These are phyloP conservation scores for Annulohypoxylon nitens DNA, from an alignment of 495 filamentous ascomycete species.

Conservation along the genomic window DNA sequence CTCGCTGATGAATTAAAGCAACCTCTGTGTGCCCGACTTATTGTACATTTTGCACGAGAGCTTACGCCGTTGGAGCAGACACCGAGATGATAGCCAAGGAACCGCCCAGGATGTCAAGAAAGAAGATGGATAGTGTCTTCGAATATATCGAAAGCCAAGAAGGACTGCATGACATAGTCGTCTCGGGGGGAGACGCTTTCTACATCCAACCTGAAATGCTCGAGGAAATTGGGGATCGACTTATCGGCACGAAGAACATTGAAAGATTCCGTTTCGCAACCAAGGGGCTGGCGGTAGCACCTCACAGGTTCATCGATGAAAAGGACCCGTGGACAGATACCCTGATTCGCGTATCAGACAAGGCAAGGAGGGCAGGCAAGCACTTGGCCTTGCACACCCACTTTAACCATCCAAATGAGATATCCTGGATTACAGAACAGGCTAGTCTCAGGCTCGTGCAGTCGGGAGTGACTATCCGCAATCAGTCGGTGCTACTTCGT, in stretches of 20 bases:
- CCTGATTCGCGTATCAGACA: conserved; percentile 61
- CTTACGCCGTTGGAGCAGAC: conserved; percentile 66
- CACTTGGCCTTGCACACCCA: conserved; percentile 72
- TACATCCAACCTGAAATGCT: conserved; percentile 58
- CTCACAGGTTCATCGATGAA: conserved; percentile 62
- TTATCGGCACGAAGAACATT: conserved; percentile 57
- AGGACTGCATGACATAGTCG: conserved; percentile 65
- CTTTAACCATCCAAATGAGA: conserved; percentile 72
- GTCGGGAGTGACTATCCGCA: conserved; percentile 64
- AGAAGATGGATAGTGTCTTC: conserved; percentile 62
- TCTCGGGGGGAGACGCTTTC: conserved; percentile 71
- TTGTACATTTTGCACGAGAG: conserved; percentile 71
- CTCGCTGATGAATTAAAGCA: conserved; percentile 51
- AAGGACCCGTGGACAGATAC: conserved; percentile 66
- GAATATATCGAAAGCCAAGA: conserved; percentile 65
- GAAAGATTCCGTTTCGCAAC: conserved; percentile 68
- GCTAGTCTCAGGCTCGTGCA: conserved; percentile 64
- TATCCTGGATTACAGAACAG: conserved; percentile 68
- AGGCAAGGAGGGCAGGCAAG: conserved; percentile 64
- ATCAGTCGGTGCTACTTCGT: conserved; percentile 66
- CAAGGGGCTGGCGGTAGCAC: conserved; percentile 68
- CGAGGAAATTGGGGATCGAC: conserved; percentile 55
- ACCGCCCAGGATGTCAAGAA: conserved; percentile 56
- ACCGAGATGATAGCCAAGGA: conserved; percentile 65
- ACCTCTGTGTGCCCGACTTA: conserved; percentile 70